These are phyloP conservation scores for Cercospora zeae-maydis DNA, from an alignment of 2,329 filamentous ascomycete genomes.

Conservation along the genomic window DNA sequence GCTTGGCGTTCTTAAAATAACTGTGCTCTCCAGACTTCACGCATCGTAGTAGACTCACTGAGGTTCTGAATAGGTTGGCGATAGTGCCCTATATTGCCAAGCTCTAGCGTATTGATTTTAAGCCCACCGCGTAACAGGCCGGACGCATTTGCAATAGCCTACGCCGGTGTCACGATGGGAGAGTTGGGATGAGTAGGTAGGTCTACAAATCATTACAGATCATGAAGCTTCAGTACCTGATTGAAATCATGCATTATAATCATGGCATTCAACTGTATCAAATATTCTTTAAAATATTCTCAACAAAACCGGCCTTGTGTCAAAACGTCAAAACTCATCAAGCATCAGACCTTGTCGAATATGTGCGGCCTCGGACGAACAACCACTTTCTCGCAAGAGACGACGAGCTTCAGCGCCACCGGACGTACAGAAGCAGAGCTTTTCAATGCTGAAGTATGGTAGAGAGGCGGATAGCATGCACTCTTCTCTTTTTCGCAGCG, in stretches of 20 bases:
- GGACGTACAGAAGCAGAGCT: background rate
- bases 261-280: background rate
- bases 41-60: background rate
- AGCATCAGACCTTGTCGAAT: background rate
- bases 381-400: background rate
- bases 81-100: background rate
- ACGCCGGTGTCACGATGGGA: background rate
- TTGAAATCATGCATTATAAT: background rate
- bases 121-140: background rate
- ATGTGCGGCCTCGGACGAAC: background rate
- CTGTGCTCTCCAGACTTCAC: background rate
- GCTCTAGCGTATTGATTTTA: background rate
- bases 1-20: background rate
- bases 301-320: background rate
- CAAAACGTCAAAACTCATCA: background rate
- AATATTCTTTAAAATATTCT: no score
- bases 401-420: background rate
- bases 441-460: background rate
- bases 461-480: background rate
- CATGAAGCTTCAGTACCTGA: background rate
- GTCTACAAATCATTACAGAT: background rate
- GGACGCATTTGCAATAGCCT: background rate
- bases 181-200: background rate
- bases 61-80: background rate
- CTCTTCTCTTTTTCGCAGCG: background rate